Evolutionary conservation across 2,329 filamentous ascomycete species (phyloP), one percentile per base, ranked within the genome.

Genomic region (Penicillium sp.): DNA sequence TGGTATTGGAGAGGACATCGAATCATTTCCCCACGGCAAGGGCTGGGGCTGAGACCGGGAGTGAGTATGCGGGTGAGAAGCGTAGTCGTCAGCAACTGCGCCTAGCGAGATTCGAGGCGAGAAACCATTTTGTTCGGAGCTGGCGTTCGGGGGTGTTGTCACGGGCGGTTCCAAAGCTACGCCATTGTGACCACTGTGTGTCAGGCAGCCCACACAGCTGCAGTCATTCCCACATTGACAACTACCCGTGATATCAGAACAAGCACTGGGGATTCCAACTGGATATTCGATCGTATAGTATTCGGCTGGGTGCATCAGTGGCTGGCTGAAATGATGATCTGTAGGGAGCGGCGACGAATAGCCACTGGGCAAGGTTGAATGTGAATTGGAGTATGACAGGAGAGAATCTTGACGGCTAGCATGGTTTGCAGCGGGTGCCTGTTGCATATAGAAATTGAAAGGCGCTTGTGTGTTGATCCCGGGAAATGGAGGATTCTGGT

Each of bases 221-320:
- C 76, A 79, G 35, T 76, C 75, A 47, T 72, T 73, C 12, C 74
- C 75, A 48, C 76, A 79, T 52, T 74, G 73, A 48, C 76, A 79
- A 26, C 70, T 76, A 3, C 76, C 76, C 5, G 70, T 74, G 3
- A 68, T 61, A 50, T 78, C 72, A 32, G 69, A 71, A 56, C 76
- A 79, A 12, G 69, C 55, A 26, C 53, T 58, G 4, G 66, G 64
- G 37, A 70, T 51, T 24, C 64, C 66, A 18, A 72, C 63, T 2
- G 70, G 64, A 46, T 71, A 72, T 54, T 71, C 69, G 39, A 73
- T 55, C 5, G 68, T 71, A 48, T 69, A 69, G 49, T 73, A 73
- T 42, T 69, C 65, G 1, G 66, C 67, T 4, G 68, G 64, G n/a
- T 66, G 62, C 70, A 73, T 71, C 51, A 69, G 45, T 18, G 62